Percentiles rank a stretch among this genome's conserved stretches.
These are phyloP conservation scores for Platanthera guangdongensis DNA, from an alignment of 106 monocot species.

Conservation along the genomic window DNA sequence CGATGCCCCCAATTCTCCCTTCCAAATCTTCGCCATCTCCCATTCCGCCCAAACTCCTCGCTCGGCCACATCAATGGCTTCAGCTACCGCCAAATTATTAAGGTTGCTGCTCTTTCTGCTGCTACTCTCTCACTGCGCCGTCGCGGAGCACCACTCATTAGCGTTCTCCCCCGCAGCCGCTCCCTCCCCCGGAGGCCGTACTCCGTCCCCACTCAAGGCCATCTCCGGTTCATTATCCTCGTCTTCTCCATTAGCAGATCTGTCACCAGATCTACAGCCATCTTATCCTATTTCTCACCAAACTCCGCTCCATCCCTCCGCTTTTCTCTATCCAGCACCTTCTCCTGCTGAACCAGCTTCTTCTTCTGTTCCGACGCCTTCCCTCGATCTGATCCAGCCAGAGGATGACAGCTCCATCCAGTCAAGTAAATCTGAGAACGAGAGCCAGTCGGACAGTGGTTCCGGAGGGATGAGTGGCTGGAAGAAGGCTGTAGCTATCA, in stretches of 20 bases:
- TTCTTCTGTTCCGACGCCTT: conserved; percentile 8
- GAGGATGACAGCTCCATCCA: not conserved
- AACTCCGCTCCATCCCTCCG: not conserved
- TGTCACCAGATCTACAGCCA: not conserved
- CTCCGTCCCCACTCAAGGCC: not conserved
- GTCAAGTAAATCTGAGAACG: not conserved
- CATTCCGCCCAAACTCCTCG: too few relatives aligned
- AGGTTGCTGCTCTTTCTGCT: not conserved
- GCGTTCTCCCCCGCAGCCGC: conserved; percentile 8
- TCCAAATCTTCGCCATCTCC: too few relatives aligned
- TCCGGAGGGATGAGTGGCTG: conserved; percentile 32
- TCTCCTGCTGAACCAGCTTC: conserved; percentile 2
- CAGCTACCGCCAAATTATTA: too few relatives aligned
- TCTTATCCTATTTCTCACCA: conserved; percentile 14
- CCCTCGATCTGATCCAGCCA: not conserved
- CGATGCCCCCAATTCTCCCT: too few relatives aligned
- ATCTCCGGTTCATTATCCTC: not conserved
- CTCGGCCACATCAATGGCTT: not conserved
- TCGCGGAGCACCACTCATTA: conserved; percentile 8
- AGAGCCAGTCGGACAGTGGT: conserved; percentile 7
- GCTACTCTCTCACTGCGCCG: conserved; percentile 11
- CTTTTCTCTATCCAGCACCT: conserved; percentile 11
- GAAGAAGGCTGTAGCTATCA: conserved; percentile 44
- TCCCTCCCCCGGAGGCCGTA: conserved; percentile 1
- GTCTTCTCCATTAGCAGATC: conserved; percentile 1